Base-by-base conservation (phyloP, 2,329 filamentous ascomycete species). In the Bipolaris cookei region DNA sequence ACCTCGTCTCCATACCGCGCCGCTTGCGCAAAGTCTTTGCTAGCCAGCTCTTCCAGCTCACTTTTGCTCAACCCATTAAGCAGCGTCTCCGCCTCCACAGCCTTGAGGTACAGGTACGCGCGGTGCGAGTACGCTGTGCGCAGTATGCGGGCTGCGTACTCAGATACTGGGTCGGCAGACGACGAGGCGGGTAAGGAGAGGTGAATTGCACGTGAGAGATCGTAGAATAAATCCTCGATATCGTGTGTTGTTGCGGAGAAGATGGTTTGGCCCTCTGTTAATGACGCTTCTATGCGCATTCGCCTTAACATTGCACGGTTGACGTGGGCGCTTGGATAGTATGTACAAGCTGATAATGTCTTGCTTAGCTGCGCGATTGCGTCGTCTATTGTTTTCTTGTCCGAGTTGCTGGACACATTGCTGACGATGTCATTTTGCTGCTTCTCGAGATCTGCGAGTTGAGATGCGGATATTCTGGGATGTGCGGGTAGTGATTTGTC, bases 41-140 rank as follows among this genome's bases (percentile, higher is more conserved):
- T 85, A 3, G 83, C 84, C 66, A 82, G 76, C 64, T 86, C 84
- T 64, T 87, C 84, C 8, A 86, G 59, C 41, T 77, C 70, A 34
- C 78, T 74, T 11, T 75, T 70, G 0, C 62, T 68, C 46, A 79
- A 48, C 0, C 69, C 70, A 10, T 68, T 67, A 35, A 79, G 58
- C 16, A 72, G 70, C 14, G 69, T 69, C 1, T 76, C 75, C 5
- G 52, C 60, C 34, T 78, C 77, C 1, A 75, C 76, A 0, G 78
- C 74, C 54, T 76, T 77, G 1, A 78, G 55, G 35, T 78, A 73
- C n/a, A 79, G 54, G 32, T 77, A 77, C 3, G 75, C 90, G 46
- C 89, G 83, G 72, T 93, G 90, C 0, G 89, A 92, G 66, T 90
- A 85, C 4, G 89, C 87, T 63, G 88, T 85, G 1, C 88, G 86